Conservation (phyloP, 2,329 filamentous ascomycete genomes). For the Ophiocordyceps robertsii region DNA sequence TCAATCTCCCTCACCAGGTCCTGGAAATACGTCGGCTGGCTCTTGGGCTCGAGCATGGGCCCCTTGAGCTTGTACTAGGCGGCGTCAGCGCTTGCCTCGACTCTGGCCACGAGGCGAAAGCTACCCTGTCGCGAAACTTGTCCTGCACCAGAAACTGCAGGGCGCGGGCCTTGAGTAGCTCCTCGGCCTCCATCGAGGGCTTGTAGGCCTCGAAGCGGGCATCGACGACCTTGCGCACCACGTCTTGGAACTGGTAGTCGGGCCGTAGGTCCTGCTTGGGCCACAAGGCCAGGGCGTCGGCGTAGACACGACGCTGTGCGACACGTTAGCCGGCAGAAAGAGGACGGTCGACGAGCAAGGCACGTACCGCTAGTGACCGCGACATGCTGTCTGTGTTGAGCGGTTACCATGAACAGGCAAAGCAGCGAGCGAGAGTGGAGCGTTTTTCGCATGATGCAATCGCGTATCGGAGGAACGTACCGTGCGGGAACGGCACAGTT, state of each 20-base stretch:
- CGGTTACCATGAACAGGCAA: not conserved
- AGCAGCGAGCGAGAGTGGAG: not conserved
- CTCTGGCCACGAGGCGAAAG: constrained; percentile 4
- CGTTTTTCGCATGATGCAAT: too few species aligned
- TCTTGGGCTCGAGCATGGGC: constrained; percentile 40
- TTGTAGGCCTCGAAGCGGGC: constrained; percentile 19
- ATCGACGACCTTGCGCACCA: constrained; percentile 27
- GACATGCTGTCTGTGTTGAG: constrained; percentile 12
- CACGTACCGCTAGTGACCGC: constrained; percentile 16
- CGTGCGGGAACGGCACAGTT: too few species aligned
- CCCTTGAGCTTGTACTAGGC: constrained; percentile 27
- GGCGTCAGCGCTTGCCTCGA: not conserved
- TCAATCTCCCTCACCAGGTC: constrained; percentile 50
- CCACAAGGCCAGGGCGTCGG: constrained; percentile 37
- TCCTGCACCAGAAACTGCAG: constrained; percentile 46
- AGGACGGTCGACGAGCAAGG: not conserved
- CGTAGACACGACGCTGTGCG: constrained; percentile 21
- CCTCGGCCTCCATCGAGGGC: constrained; percentile 28
- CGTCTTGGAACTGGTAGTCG: constrained; percentile 46
- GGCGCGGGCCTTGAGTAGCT: constrained; percentile 44
- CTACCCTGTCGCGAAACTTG: constrained; percentile 42
- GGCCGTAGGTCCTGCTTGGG: constrained; percentile 51
- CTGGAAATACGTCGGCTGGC: constrained; percentile 50
- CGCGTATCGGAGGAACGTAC: too few species aligned
- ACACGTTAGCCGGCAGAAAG: not conserved